Base-by-base conservation (phyloP, 345 rosid genomes). In the Salix dunnii region DNA sequence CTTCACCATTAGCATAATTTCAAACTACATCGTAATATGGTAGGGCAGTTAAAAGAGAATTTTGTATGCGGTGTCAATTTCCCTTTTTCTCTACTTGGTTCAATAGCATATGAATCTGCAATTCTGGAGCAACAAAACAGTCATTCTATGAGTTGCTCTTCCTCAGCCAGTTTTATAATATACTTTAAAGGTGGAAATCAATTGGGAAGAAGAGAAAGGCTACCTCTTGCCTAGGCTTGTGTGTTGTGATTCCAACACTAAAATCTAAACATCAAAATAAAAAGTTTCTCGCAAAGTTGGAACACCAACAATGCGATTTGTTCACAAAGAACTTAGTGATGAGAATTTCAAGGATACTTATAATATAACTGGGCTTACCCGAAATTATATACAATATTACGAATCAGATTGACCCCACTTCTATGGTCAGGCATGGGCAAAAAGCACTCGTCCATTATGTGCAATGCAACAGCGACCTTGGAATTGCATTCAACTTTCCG, bases 371-470 rank as follows among this genome's bases (percentile, higher is more conserved):
- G 73, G 62, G 76, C 93, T 88, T 84, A 92, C 98, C 92, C 92
- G 80, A 90, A 89, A 83, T 88, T 96, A 63, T 91, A 95, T 75
- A 95, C 91, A 79, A 95, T 86, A 77, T 95, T 95, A 73, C 86
- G 91, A 80, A 95, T 91, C 80, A 93, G 84, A 87, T 93, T 90
- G 72, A 87, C 85, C 79, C 98, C 99, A 84, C 96, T 95, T 88
- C 90, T 88, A 80, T 88, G 92, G 85, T 95, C 98, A 74, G 83
- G 81, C 76, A 88, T 87, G 67, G 99, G 98, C 84, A 88, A 85
- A 84, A 95, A 95, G 80, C 99, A 95, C 85, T 93, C 99, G 74
- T 95, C 96, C 99, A 95, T 93, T 68, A 95, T 82, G 55, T 84
- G 79, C 73, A 91, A 85, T 27, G 99, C 98, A 85, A 93, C 97